Base-by-base conservation (phyloP, 2,329 filamentous ascomycete genomes). In the Apiospora malaysiana region DNA sequence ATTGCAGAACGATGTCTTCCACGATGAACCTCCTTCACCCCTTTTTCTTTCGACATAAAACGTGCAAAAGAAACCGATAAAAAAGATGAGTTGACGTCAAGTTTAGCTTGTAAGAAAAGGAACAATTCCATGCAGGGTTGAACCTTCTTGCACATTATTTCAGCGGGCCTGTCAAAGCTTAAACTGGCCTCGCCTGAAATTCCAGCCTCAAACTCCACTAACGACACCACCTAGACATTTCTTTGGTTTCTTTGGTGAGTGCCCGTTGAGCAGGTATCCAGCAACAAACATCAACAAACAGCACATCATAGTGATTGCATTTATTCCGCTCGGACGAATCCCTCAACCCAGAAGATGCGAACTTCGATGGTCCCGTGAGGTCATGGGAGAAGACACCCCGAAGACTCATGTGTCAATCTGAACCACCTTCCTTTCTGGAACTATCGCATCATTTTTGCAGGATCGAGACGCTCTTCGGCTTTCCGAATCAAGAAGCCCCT, bases 381-480 rank as follows among this genome's bases (percentile, higher is more conserved):
- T 10, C 37, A 2, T 59, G 51, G 27, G 51, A 27, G 27, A 59
- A 4, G 27, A 21, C 9, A 16, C 42, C 14, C 51, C 27, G 27
- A 37, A 37, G 51, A 21, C 27, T 37, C 51, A 59, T 27, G 51
- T n/a, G 27, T 37, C 7, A 18, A 27, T 18, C 27, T 18, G 32
- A 37, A 59, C 27, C 51, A 59, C 51, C 51, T 59, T 59, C 51
- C 51, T 37, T 21, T 59, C 51, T 37, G 51, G 51, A 59, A 59
- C 51, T 16, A 21, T 32, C 27, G 16, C 49, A 56, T 56, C 49
- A 27, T 56, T 14, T 27, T 27, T 59, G 27, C 51, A 59, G 25
- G 51, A 37, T 27, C 32, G 51, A 42, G 40, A 21, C 25, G 51
- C 32, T 37, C 51, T 14, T 18, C 51, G 51, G 51, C 51, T 59